These are phyloP conservation scores for Colletotrichum nymphaeae DNA, from an alignment of 2,329 filamentous ascomycete species.

Conservation along the genomic window DNA sequence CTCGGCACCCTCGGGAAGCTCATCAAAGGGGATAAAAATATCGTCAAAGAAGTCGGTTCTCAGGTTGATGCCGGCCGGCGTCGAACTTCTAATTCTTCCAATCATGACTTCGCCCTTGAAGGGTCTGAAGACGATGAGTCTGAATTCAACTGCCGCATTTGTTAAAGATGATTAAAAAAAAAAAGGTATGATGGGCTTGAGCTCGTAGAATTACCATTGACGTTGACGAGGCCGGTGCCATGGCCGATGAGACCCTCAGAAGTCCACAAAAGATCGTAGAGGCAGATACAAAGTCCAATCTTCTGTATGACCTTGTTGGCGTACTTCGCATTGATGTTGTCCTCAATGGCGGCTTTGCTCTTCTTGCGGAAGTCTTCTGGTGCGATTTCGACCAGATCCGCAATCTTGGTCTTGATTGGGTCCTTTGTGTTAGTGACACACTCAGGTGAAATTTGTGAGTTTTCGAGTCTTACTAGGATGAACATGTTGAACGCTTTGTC, in stretches of 20 bases:
- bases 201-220: slow-evolving; percentile 74
- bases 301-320: slow-evolving; percentile 96
- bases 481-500: slow-evolving; percentile 53
- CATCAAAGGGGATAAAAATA: slow-evolving; percentile 81
- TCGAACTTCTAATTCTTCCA: slow-evolving; percentile 83
- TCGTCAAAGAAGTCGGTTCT: slow-evolving; percentile 95
- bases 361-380: slow-evolving; percentile 89
- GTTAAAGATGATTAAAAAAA: slow-evolving; percentile 3
- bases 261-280: slow-evolving; percentile 90
- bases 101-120: slow-evolving; percentile 95
- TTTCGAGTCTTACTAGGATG: slow-evolving; percentile 56
- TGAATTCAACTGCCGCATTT: slow-evolving; percentile 81
- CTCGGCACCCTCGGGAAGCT: slow-evolving; percentile 79
- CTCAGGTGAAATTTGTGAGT: neutral
- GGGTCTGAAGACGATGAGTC: slow-evolving; percentile 91
- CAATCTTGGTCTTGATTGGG: slow-evolving; percentile 82
- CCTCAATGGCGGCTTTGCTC: slow-evolving; percentile 87
- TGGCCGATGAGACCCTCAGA: slow-evolving; percentile 96
- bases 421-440: slow-evolving; percentile 31
- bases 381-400: slow-evolving; percentile 92
- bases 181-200: neutral
- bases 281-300: slow-evolving; percentile 90
- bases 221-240: slow-evolving; percentile 90
- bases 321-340: slow-evolving; percentile 97
- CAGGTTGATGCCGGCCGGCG: slow-evolving; percentile 79